Evolutionary conservation across 169 alveolate genomes (phyloP).

Genomic region (Cryptosporidium sp.): DNA sequence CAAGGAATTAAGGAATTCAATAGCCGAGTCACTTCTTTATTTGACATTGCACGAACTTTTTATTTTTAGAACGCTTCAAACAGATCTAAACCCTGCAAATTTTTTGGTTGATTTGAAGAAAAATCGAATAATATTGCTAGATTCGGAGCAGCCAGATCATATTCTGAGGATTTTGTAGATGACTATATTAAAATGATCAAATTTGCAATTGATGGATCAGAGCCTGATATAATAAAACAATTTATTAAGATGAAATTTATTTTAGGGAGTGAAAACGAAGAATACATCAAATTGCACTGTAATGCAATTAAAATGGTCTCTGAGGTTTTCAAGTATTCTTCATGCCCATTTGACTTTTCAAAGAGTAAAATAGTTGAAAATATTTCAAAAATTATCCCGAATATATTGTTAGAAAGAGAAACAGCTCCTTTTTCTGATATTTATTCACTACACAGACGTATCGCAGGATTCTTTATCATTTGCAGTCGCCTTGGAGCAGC

Average conservation of each 20-base stretch:
- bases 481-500: conserved; percentile 85
- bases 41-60: conserved; percentile 88
- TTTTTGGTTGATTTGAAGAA: conserved; percentile 83
- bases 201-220: conserved; percentile 81
- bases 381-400: conserved; percentile 81
- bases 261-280: conserved; percentile 85
- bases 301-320: conserved; percentile 83
- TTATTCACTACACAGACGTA: conserved; percentile 91
- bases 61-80: conserved; percentile 87
- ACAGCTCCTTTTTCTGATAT: conserved; percentile 93
- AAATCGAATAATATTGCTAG: conserved; percentile 86
- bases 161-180: conserved; percentile 83
- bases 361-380: conserved; percentile 74
- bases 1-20: conserved; percentile 81
- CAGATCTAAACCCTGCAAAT: conserved; percentile 93
- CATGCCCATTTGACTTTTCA: conserved; percentile 10
- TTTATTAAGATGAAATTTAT: conserved; percentile 83
- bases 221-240: conserved; percentile 76
- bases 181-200: conserved; percentile 85
- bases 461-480: conserved; percentile 89
- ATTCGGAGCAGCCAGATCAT: conserved; percentile 89
- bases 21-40: conserved; percentile 84
- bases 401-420: conserved; percentile 84
- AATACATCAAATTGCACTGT: conserved; percentile 85
- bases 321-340: neutral